Evolutionary conservation across 1,284 basidiomycete species (phyloP).

Genomic region (Cutaneotrichosporon curvatum): DNA sequence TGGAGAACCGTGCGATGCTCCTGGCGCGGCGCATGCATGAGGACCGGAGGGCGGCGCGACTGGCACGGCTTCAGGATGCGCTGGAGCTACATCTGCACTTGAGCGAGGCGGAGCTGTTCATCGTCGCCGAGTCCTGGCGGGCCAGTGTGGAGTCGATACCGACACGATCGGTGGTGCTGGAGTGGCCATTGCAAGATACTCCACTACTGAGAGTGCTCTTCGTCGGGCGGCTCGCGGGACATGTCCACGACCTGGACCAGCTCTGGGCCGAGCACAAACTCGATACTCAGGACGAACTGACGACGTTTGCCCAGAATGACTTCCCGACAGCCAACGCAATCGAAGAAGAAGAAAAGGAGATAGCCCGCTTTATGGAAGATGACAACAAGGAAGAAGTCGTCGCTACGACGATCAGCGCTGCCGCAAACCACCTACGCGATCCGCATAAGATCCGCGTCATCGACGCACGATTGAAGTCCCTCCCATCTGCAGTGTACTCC

Average conservation of each 20-base stretch:
- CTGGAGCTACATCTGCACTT: not conserved
- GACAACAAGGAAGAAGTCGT: not conserved
- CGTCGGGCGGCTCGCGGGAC: not conserved
- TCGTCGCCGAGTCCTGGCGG: not conserved
- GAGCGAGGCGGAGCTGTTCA: not conserved
- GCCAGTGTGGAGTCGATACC: not conserved
- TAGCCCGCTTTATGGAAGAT: not conserved
- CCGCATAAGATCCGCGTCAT: conserved; percentile 5
- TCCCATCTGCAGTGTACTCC: conserved; percentile 21
- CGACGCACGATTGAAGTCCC: conserved; percentile 24
- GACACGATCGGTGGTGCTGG: too few species aligned
- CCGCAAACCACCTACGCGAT: not conserved
- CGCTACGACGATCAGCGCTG: not conserved
- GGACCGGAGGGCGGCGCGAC: conserved; percentile 22
- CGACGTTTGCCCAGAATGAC: not conserved
- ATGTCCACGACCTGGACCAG: not conserved
- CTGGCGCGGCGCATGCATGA: conserved; percentile 35
- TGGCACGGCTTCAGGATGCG: conserved; percentile 8
- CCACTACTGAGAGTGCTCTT: too few species aligned
- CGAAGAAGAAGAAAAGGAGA: conserved; percentile 6
- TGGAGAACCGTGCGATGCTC: conserved; percentile 15
- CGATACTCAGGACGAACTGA: not conserved
- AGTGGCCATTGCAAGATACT: too few species aligned
- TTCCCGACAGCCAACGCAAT: conserved; percentile 1
- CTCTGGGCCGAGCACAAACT: conserved; percentile 5